Percentiles rank a stretch among this genome's conserved stretches.
Conservation (phyloP, 2,329 filamentous ascomycete genomes). For the Eurotiales sp. region DNA sequence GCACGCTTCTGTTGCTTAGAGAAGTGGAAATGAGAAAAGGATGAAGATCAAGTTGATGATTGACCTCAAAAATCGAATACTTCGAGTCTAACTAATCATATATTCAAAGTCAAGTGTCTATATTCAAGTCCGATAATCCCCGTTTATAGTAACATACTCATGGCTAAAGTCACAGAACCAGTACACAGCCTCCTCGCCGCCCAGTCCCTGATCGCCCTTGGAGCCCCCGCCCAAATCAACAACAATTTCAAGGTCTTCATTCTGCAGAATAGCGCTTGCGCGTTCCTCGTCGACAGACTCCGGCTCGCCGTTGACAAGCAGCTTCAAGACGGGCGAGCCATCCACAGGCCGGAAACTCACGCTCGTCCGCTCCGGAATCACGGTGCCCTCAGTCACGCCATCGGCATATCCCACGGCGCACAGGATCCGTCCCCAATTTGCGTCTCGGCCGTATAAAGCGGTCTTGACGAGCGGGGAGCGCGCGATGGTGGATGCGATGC, state of each 20-base stretch:
- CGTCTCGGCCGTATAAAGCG: slow-evolving; percentile 91
- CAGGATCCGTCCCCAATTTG: slow-evolving; percentile 96
- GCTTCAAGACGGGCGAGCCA: slow-evolving; percentile 53
- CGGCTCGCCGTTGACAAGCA: slow-evolving; percentile 60
- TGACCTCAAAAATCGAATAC: too few species aligned
- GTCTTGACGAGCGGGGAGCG: slow-evolving; percentile 94
- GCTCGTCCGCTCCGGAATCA: slow-evolving; percentile 55
- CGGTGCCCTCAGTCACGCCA: slow-evolving; percentile 40
- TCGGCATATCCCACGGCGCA: slow-evolving; percentile 84
- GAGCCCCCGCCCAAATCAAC: slow-evolving; percentile 55
- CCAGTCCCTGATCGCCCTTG: slow-evolving; percentile 36
- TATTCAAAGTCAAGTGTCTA: slow-evolving; percentile 2
- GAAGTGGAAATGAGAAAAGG: background rate
- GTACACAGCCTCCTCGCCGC: slow-evolving; percentile 53
- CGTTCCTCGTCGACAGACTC: slow-evolving; percentile 59
- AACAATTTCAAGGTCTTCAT: slow-evolving; percentile 60
- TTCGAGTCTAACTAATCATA: too few species aligned
- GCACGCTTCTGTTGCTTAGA: background rate
- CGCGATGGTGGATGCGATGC: slow-evolving; percentile 83
- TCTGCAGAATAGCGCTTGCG: slow-evolving; percentile 57
- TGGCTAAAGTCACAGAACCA: slow-evolving; percentile 68
- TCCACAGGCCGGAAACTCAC: slow-evolving; percentile 60
- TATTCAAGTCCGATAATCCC: slow-evolving; percentile 59
- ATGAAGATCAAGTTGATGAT: too few species aligned
- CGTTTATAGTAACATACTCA: slow-evolving; percentile 67